Conservation (phyloP, 805 yeast species). For the Lipomyces mesembrius region DNA sequence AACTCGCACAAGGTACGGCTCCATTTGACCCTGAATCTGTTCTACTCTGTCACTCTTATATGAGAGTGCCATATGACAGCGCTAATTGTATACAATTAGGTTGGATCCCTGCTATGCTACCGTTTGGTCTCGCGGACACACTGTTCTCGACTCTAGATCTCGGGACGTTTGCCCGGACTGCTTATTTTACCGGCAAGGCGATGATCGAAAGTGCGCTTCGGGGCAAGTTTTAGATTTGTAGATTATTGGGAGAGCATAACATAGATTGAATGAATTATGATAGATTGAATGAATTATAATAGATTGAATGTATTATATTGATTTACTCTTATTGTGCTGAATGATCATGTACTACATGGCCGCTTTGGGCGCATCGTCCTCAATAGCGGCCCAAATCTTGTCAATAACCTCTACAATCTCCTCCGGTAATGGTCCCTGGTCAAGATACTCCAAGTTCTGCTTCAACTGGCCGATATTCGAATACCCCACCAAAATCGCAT, state of each 20-base stretch:
- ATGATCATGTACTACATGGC: neutral
- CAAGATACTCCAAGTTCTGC: slow-evolving; percentile 31
- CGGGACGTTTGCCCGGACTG: slow-evolving; percentile 69
- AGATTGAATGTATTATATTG: neutral
- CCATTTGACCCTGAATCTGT: neutral
- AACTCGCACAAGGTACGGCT: slow-evolving; percentile 77
- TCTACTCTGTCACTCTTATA: neutral
- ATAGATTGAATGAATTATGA: neutral
- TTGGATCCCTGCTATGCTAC: slow-evolving; percentile 97
- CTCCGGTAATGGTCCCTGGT: slow-evolving; percentile 39
- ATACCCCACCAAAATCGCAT: slow-evolving; percentile 27
- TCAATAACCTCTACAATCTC: slow-evolving; percentile 38
- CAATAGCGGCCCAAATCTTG: slow-evolving; percentile 37
- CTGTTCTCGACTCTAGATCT: slow-evolving; percentile 80
- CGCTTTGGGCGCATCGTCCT: slow-evolving; percentile 38
- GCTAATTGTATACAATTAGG: slow-evolving; percentile 45
- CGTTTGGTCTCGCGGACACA: slow-evolving; percentile 88
- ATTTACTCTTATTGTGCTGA: neutral
- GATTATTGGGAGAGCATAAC: neutral
- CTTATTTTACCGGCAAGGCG: slow-evolving; percentile 73
- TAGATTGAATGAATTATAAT: neutral
- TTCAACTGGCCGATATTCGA: slow-evolving; percentile 23
- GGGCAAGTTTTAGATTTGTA: slow-evolving; percentile 64
- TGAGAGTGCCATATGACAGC: too few relatives aligned
- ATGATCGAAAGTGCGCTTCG: slow-evolving; percentile 68